These are phyloP conservation scores for Plectosphaerella cucumerina DNA, from an alignment of 2,329 filamentous ascomycete species.

Conservation along the genomic window DNA sequence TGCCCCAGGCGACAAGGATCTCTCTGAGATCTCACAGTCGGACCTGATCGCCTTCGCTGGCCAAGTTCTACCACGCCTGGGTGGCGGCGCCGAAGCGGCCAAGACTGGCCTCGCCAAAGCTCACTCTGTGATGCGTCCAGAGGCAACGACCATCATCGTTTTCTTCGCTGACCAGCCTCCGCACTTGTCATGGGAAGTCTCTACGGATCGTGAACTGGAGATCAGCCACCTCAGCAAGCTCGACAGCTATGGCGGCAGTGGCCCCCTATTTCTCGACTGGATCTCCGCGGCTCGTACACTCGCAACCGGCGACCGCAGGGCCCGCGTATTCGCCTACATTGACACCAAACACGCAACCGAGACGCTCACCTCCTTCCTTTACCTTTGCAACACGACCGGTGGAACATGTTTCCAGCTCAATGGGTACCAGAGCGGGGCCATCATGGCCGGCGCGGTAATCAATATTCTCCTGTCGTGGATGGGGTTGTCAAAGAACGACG, in stretches of 20 bases:
- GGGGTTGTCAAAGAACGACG: constrained; percentile 25
- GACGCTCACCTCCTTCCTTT: constrained; percentile 30
- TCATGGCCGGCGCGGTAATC: constrained; percentile 23
- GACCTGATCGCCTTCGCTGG: constrained; percentile 29
- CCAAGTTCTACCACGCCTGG: constrained; percentile 24
- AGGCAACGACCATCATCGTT: constrained; percentile 44
- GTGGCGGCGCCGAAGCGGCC: constrained; percentile 39
- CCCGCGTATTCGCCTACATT: constrained; percentile 39
- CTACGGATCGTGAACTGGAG: neutral
- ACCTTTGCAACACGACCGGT: constrained; percentile 34
- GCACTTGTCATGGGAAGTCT: constrained; percentile 26
- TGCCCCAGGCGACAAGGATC: constrained; percentile 9
- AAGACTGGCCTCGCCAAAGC: constrained; percentile 45
- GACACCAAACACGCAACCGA: constrained; percentile 11
- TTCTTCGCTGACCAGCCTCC: constrained; percentile 45
- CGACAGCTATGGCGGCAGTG: constrained; percentile 17
- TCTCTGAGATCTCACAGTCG: constrained; percentile 19
- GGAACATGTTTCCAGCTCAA: constrained; percentile 33
- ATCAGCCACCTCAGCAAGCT: constrained; percentile 3
- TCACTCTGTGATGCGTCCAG: constrained; percentile 40
- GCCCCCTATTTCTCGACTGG: constrained; percentile 40
- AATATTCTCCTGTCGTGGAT: constrained; percentile 39
- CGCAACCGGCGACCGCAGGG: constrained; percentile 27
- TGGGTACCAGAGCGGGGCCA: constrained; percentile 27
- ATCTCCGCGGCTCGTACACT: constrained; percentile 29